Base-by-base conservation (phyloP, 1,284 basidiomycete species). In the Sutorius eximius region DNA sequence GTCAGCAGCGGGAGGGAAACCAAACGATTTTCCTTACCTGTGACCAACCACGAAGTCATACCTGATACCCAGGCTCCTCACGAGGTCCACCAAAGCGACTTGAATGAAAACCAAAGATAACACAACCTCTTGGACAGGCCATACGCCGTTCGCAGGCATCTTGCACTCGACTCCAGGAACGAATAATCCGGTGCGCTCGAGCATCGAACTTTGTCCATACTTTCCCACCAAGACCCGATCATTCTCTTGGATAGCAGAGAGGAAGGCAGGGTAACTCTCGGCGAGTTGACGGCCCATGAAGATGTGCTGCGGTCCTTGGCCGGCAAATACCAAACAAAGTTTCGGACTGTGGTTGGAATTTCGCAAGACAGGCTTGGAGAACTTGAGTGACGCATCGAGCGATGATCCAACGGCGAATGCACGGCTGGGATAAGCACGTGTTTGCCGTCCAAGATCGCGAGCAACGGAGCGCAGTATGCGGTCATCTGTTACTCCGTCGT, bases 281-380 rank as follows among this genome's bases (percentile, higher is more conserved):
- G 69, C 59, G 5, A 68, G 66, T 27, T 71, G 68, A 43, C 69
- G 68, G 51, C 67, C 67, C 67, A 68, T 71, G 50, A 58, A 67
- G 29, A 70, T 7, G 42, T 72, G 69, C 32, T 70, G 63, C 5
- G 65, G 63, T 36, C 68, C 68, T 42, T 70, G 67, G 9, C 68
- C 68, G 29, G 67, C 46, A 40, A 67, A 70, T 3, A 69, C 69
- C 41, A 65, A 51, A 44, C 72, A 72, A 33, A 70, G 65, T 50
- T 69, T 68, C 0, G 66, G 68, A 16, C 59, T 60, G 8, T 48
- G 33, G 13, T 56, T 46, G 1, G 51, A 46, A 24, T 68, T 60
- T 18, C 64, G 61, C 38, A 68, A 40, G 18, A 66, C 57, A 16
- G 64, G 58, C 33, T 60, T 65, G 20, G 64, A 67, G 49, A 67